Percentiles rank a stretch among this genome's conserved stretches.
Evolutionary conservation across 352 stramenopile genomes (phyloP).

Genomic region (Halophytophthora polymorphica): DNA sequence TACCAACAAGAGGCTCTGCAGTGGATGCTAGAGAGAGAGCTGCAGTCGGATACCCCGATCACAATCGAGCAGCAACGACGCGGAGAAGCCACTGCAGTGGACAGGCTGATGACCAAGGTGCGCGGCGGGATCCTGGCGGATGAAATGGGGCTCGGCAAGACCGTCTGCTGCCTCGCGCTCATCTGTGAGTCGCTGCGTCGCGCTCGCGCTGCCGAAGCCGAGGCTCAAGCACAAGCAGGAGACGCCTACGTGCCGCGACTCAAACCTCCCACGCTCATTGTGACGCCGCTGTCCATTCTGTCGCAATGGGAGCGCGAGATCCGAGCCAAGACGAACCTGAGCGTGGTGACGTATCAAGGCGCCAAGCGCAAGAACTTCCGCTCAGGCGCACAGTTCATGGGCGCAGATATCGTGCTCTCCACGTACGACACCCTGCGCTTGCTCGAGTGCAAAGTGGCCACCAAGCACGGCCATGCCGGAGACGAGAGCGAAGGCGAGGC

Average conservation of each 20-base stretch:
- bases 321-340: slow-evolving; percentile 71
- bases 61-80: slow-evolving; percentile 30
- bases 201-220: slow-evolving; percentile 29
- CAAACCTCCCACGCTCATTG: slow-evolving; percentile 65
- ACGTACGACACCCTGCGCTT: slow-evolving; percentile 79
- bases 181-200: slow-evolving; percentile 65
- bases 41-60: slow-evolving; percentile 16
- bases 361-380: slow-evolving; percentile 56
- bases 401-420: slow-evolving; percentile 70
- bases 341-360: slow-evolving; percentile 74
- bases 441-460: slow-evolving; percentile 61
- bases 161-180: slow-evolving; percentile 82
- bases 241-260: slow-evolving; percentile 30
- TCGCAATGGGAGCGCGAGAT: slow-evolving; percentile 84
- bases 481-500: slow-evolving; percentile 15
- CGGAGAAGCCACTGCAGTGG: slow-evolving; percentile 26
- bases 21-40: slow-evolving; percentile 86
- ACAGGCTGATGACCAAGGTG: slow-evolving; percentile 40
- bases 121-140: slow-evolving; percentile 82
- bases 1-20: slow-evolving; percentile 86
- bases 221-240: slow-evolving; percentile 18
- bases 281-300: slow-evolving; percentile 84
- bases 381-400: slow-evolving; percentile 73
- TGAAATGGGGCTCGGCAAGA: slow-evolving; percentile 90
- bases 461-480: slow-evolving; percentile 21